Evolutionary conservation across 208 protist species (phyloP).

Genomic region (Crithidia mellificae): DNA sequence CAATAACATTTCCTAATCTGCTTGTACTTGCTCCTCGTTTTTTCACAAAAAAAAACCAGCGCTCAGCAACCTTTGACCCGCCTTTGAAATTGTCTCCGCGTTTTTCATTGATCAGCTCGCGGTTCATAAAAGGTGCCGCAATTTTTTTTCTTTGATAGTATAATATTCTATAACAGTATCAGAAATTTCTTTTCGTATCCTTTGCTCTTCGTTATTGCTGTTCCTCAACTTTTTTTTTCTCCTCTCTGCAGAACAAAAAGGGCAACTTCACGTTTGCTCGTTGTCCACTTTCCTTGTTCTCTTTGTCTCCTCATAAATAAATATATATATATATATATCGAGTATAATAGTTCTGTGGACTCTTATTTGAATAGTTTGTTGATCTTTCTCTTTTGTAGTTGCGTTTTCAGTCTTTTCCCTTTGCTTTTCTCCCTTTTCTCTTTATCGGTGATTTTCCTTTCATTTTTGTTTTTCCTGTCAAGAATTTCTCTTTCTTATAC

Average conservation of each 20-base stretch:
- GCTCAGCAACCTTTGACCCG: background rate
- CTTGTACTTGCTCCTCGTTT: background rate
- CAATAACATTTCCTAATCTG: background rate
- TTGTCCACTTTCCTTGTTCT: background rate
- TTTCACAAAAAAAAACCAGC: background rate
- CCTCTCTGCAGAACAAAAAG: background rate
- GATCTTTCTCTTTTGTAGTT: too few relatives aligned
- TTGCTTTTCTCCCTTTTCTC: too few relatives aligned
- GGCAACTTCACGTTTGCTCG: background rate
- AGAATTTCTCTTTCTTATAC: too few relatives aligned
- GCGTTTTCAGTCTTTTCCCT: too few relatives aligned
- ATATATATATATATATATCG: background rate
- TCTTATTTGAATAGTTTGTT: background rate
- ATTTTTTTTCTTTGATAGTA: background rate
- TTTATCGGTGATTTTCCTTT: too few relatives aligned
- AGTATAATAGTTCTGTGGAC: background rate
- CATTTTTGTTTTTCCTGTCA: too few relatives aligned
- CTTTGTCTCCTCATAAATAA: background rate
- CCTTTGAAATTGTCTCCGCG: background rate
- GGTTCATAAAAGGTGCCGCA: background rate
- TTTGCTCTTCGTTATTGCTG: background rate
- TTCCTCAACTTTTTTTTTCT: conserved; percentile 1
- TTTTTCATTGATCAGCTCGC: background rate
- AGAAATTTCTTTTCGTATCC: background rate
- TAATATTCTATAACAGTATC: background rate